Conservation (phyloP, 2,329 filamentous ascomycete genomes). For the Orbilia brochopaga region DNA sequence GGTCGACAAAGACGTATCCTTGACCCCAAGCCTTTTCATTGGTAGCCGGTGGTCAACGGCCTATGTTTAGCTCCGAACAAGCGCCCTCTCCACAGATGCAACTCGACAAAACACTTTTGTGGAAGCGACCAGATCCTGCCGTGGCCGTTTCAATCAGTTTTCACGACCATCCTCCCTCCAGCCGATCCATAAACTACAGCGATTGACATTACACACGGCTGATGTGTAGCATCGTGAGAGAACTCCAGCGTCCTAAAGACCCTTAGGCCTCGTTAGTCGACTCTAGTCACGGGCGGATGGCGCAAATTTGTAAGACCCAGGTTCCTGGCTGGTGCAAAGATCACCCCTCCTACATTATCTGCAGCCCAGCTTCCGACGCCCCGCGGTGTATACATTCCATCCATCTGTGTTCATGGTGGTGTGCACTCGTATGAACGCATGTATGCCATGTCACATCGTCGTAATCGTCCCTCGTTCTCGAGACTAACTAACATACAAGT, state of each 20-base stretch:
- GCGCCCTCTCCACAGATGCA: neutral
- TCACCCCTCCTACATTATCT: neutral
- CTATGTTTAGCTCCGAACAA: constrained; percentile 1
- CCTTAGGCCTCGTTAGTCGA: too few relatives aligned
- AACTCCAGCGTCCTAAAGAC: too few relatives aligned
- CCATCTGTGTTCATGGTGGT: neutral
- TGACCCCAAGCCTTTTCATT: neutral
- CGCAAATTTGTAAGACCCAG: neutral
- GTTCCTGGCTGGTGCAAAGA: neutral
- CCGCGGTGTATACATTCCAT: neutral
- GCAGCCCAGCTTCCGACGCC: neutral
- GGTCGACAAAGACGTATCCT: constrained; percentile 2
- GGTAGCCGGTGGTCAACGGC: neutral
- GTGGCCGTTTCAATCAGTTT: neutral
- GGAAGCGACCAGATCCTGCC: neutral
- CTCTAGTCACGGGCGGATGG: neutral
- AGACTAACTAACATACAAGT: neutral
- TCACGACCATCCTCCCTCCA: neutral
- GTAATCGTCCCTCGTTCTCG: neutral
- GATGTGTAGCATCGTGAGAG: too few relatives aligned
- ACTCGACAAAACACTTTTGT: neutral
- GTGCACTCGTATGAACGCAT: neutral
- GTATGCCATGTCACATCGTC: neutral
- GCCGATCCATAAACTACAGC: too few relatives aligned
- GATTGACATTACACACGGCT: too few relatives aligned